Base-by-base conservation (phyloP, 2,329 filamentous ascomycete genomes). In the Colletotrichum eleusines region DNA sequence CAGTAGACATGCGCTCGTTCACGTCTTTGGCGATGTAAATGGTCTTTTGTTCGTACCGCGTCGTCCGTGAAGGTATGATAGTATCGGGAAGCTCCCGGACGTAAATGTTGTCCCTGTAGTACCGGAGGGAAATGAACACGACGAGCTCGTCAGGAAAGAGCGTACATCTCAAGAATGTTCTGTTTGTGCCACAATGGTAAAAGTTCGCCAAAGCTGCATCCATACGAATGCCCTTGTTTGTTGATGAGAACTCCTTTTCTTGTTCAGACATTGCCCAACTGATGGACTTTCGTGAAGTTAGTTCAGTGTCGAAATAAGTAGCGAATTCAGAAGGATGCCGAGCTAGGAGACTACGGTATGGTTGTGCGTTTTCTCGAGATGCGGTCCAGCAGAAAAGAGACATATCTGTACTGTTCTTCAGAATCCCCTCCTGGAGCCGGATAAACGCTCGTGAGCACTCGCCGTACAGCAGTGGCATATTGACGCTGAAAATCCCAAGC, bases 401-500 rank as follows among this genome's bases (percentile, higher is more conserved):
- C 57, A 62, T 51, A 28, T 67, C 65, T n/a, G 50, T 67, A 16
- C 40, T 54, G 57, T 48, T 50, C 38, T 63, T 63, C 6, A 63
- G 9, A 40, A 67, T 60, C 26, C 40, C 65, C 14, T 54, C 31
- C 26, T 75, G 71, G 31, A 75, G 16, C 54, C 76, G 68, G 40
- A 71, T 67, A 58, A 76, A 77, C 3, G 75, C 73, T 33, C 68
- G 71, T 20, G 23, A 20, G 46, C 76, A 75, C 57, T 78, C 77
- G 23, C 77, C 75, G 46, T 78, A 78, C 1, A 74, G 67, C 23
- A 75, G 59, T 4, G 74, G 71, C 75, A 79, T 78, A 20, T 73
- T 76, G 26, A 78, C 70, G 44, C 72, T 58, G 46, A 78, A 77
- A 16, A 78, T 53, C 11, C 77, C 77, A 18, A 78, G 57, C 31